Evolutionary conservation across 2,329 filamentous ascomycete species (phyloP), one percentile per base, ranked within the genome.

Genomic region (Pleoardoris graminearum): DNA sequence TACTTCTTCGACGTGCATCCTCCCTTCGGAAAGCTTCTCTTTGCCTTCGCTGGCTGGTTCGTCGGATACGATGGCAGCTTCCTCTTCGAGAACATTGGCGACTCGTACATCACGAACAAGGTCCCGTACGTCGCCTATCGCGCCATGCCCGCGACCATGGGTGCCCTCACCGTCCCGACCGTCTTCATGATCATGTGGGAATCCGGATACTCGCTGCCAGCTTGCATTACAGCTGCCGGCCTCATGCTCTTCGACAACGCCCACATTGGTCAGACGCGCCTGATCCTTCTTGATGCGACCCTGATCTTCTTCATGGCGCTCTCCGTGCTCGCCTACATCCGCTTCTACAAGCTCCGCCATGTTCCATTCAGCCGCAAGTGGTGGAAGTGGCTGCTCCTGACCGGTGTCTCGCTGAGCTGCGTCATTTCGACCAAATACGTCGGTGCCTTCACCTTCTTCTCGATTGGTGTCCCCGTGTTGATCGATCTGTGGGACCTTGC

Each of bases 1-100:
- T 99, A 97, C 80, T 99, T 99, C 82, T 99, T 99, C 85, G 94
- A 99, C 79, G 94, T 99, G 50, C 94, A 99, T 75, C 94, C 94
- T 63, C 94, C 94, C 14, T 95, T 99, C 67, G 94, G 90, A 76
- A 99, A 99, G 81, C 91, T 99, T 55, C 86, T 99, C 45, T 97
- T 97, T 72, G 94, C 92, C 63, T 85, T 97, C 60, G 91, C 96
- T 78, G 94, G 94, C 73, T 99, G 94, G 94, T 83, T 97, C 49
- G 90, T 97, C 48, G 94, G 94, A 69, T 99, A 96, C 75, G 90
- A 97, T 78, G 94, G 94, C 63, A 87, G 92, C 71, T 99, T 97
- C 78, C 86, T 96, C 71, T 99, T 99, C 76, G 94, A 99, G 66
- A 99, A 97, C 79, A 99, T 99, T 74, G 94, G 94, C 70, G 94